Evolutionary conservation across 768 basidiomycete genomes (phyloP).

Genomic region (Leccinum boreale): DNA sequence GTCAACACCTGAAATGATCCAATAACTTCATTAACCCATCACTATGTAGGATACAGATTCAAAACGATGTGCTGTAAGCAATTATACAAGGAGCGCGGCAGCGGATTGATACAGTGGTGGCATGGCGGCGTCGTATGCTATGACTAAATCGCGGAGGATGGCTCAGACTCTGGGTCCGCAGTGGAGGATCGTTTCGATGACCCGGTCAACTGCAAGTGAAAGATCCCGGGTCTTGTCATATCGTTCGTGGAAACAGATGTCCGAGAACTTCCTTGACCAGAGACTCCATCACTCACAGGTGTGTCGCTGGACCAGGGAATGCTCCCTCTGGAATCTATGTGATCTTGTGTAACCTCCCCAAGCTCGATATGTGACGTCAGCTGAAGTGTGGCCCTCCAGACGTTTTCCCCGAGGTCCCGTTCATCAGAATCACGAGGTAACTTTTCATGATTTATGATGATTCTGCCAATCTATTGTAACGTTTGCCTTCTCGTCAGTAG

Average conservation of each 20-base stretch:
- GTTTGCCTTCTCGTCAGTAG: neutral
- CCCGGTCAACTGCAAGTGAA: neutral
- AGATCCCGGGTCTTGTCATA: neutral
- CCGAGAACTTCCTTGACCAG: neutral
- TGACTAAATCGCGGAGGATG: neutral
- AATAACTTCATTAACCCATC: neutral
- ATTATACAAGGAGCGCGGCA: neutral
- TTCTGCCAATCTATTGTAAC: slow-evolving; percentile 9
- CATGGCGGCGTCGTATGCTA: neutral
- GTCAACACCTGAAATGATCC: neutral
- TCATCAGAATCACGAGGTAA: neutral
- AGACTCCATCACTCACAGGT: neutral
- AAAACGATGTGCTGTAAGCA: neutral
- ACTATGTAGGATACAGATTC: neutral
- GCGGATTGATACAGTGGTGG: neutral
- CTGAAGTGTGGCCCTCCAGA: neutral
- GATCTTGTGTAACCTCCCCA: neutral
- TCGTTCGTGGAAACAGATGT: neutral
- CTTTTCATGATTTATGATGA: slow-evolving; percentile 12
- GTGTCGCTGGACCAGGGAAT: neutral
- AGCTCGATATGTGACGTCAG: neutral
- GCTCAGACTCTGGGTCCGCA: neutral
- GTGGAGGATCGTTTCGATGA: neutral
- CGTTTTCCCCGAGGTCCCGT: neutral
- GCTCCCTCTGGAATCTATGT: neutral